A percentile compares a stretch with the other conserved stretches of the same genome.
phyloP scores from a whole-genome alignment of 2,329 filamentous ascomycete genomes.

The Paramyrothecium roridum region DNA sequence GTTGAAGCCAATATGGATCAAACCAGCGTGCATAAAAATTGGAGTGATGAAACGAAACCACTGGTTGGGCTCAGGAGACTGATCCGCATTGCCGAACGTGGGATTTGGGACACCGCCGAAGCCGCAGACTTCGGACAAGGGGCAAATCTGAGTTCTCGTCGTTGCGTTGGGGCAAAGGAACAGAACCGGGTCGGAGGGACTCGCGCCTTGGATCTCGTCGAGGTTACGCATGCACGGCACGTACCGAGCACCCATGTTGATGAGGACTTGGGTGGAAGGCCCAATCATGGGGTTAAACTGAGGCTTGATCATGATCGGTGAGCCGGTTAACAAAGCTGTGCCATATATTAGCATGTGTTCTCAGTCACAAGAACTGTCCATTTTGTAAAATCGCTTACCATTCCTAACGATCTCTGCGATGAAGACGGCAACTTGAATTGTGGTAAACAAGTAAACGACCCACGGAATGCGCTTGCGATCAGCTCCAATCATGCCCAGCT shows the following conservation, averaged over 20 bases:
- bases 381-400: slow-evolving; percentile 47
- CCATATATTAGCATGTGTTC: slow-evolving; percentile 6
- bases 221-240: slow-evolving; percentile 93
- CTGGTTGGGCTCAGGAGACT: slow-evolving; percentile 72
- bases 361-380: background rate
- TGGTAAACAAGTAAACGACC: slow-evolving; percentile 77
- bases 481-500: slow-evolving; percentile 57
- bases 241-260: slow-evolving; percentile 95
- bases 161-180: slow-evolving; percentile 86
- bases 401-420: slow-evolving; percentile 84
- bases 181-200: slow-evolving; percentile 33
- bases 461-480: slow-evolving; percentile 64
- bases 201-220: slow-evolving; percentile 56
- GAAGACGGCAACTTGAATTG: slow-evolving; percentile 79
- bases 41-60: slow-evolving; percentile 97
- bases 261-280: slow-evolving; percentile 82
- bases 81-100: slow-evolving; percentile 46
- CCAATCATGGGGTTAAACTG: slow-evolving; percentile 97
- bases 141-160: slow-evolving; percentile 58
- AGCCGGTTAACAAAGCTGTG: slow-evolving; percentile 70
- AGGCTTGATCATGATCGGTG: slow-evolving; percentile 75
- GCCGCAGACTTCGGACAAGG: slow-evolving; percentile 77
- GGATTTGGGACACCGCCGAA: slow-evolving; percentile 73
- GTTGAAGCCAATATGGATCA: slow-evolving; percentile 96
- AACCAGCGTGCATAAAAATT: slow-evolving; percentile 90